Conservation (phyloP, 768 basidiomycete genomes). For the Xerocomus potaroensis region DNA sequence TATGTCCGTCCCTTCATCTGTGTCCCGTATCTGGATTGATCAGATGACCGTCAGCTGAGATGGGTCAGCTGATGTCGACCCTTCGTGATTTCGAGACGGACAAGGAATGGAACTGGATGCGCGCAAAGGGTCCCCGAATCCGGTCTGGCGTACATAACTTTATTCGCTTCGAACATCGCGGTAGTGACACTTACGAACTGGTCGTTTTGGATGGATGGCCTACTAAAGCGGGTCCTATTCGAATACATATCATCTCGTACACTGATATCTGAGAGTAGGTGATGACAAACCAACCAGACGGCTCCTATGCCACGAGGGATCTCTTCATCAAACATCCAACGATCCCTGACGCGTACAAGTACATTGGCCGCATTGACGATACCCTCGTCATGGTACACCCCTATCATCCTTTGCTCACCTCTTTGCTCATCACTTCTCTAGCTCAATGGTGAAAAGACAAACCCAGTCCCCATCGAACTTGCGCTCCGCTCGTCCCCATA, state of each 20-base stretch:
- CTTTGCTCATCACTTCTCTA: conserved; percentile 1
- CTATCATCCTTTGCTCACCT: neutral
- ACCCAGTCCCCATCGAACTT: conserved; percentile 52
- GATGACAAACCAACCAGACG: conserved; percentile 44
- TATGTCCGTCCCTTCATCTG: conserved; percentile 28
- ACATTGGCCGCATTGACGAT: conserved; percentile 52
- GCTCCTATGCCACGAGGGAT: conserved; percentile 53
- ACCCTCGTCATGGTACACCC: conserved; percentile 38
- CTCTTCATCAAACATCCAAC: conserved; percentile 47
- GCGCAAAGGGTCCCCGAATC: conserved; percentile 25
- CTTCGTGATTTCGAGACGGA: conserved; percentile 44
- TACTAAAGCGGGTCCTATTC: conserved; percentile 36
- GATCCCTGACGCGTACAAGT: conserved; percentile 40
- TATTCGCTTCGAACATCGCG: conserved; percentile 41
- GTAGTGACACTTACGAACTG: conserved; percentile 42
- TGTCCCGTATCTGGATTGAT: neutral
- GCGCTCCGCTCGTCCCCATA: conserved; percentile 44
- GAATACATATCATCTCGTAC: neutral
- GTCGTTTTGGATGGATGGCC: conserved; percentile 50
- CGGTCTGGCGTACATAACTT: conserved; percentile 26
- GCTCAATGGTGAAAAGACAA: conserved; percentile 50
- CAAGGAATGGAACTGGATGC: conserved; percentile 55
- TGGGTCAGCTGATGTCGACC: conserved; percentile 42
- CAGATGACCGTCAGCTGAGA: conserved; percentile 17
- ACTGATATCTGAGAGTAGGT: conserved; percentile 10